Evolutionary conservation across 805 yeast genomes (phyloP).

Genomic region (Metschnikowia baotianmanensis): DNA sequence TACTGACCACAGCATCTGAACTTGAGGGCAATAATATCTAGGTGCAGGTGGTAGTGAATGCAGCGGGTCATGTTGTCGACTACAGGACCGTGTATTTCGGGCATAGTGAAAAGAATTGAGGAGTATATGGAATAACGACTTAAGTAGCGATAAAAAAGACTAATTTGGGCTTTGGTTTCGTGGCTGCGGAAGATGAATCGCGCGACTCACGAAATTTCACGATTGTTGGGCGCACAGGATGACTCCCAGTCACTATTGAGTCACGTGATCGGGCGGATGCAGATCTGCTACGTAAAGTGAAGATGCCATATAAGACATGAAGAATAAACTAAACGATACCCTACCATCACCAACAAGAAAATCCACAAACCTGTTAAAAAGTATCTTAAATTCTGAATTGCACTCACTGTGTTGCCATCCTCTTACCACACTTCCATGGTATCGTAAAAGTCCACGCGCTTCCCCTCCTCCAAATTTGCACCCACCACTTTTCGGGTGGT

Average conservation of each 20-base stretch:
- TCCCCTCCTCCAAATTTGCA: constrained; percentile 33
- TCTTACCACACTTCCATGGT: constrained; percentile 65
- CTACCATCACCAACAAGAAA: too few relatives aligned
- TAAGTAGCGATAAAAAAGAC: not conserved
- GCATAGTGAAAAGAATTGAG: too few relatives aligned
- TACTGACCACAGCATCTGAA: constrained; percentile 37
- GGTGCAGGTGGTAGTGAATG: constrained; percentile 31
- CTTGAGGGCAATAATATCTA: constrained; percentile 40
- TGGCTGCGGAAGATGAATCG: not conserved
- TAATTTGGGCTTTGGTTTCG: not conserved
- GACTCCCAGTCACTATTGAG: too few relatives aligned
- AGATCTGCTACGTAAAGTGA: too few relatives aligned
- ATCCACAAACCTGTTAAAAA: too few relatives aligned
- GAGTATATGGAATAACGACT: too few relatives aligned
- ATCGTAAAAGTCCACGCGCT: constrained; percentile 68
- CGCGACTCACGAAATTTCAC: constrained; percentile 4
- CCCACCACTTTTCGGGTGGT: constrained; percentile 49
- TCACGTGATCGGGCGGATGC: not conserved
- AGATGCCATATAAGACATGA: too few relatives aligned
- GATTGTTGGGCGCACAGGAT: too few relatives aligned
- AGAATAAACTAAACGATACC: not conserved
- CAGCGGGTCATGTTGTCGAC: constrained; percentile 38
- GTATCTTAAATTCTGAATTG: too few relatives aligned
- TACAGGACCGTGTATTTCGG: constrained; percentile 13
- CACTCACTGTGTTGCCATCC: too few relatives aligned